A percentile compares a stretch with the other conserved stretches of the same genome.
Evolutionary conservation across 2,329 filamentous ascomycete genomes (phyloP).

Genomic region (Orbilia quercus): DNA sequence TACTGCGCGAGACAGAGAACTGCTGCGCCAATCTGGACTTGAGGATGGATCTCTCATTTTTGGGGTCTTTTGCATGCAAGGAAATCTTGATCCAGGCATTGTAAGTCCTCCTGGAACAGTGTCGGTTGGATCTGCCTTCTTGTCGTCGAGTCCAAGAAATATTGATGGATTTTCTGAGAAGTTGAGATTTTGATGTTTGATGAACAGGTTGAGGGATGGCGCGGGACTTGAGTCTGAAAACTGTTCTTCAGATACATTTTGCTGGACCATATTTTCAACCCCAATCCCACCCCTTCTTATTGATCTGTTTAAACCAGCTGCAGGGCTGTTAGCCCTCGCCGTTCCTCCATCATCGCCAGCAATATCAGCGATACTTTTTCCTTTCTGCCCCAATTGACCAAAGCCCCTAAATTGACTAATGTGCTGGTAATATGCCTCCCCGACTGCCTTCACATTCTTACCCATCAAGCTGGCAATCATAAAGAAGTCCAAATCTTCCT

Average conservation of each 20-base stretch:
- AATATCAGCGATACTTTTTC: not conserved
- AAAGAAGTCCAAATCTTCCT: constrained; percentile 3
- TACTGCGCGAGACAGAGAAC: not conserved
- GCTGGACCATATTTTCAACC: no score
- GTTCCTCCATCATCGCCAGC: not conserved
- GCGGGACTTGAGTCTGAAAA: no score
- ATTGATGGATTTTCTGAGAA: not conserved
- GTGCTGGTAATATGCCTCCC: constrained; percentile 7
- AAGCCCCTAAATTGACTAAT: not conserved
- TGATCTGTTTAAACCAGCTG: no score
- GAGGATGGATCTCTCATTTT: not conserved
- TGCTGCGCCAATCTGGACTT: not conserved
- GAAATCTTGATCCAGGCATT: constrained; percentile 16
- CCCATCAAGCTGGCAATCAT: constrained; percentile 11
- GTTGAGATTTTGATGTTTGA: not conserved
- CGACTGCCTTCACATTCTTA: constrained; percentile 14
- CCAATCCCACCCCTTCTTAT: no score
- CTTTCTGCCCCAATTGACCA: not conserved
- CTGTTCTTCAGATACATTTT: no score
- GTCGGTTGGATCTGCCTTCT: not conserved
- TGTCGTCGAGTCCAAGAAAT: not conserved
- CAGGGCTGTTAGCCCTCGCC: no score
- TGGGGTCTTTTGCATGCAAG: constrained; percentile 4
- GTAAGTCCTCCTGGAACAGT: not conserved
- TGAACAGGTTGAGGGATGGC: no score